These are phyloP conservation scores for Boletus pseudopeckii DNA, from an alignment of 768 basidiomycete genomes.

Conservation along the genomic window DNA sequence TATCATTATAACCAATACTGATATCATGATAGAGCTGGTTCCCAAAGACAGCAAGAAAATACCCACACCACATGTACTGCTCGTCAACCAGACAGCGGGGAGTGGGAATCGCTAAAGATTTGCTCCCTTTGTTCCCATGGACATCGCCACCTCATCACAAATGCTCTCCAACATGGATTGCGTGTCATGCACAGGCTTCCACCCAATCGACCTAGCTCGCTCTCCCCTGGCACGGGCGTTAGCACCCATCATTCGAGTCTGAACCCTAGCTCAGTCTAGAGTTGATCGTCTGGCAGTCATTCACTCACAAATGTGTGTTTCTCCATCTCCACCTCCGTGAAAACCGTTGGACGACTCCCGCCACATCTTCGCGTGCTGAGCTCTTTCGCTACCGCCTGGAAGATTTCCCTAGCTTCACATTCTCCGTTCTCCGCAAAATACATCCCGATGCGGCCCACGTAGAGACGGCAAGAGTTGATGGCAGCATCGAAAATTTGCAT, in stretches of 20 bases:
- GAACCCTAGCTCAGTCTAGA: background rate
- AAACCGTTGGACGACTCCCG: constrained; percentile 36
- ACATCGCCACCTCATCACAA: constrained; percentile 36
- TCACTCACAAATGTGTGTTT: constrained; percentile 16
- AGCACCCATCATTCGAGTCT: constrained; percentile 18
- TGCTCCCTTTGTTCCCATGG: background rate
- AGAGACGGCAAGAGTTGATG: constrained; percentile 15
- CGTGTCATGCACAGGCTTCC: constrained; percentile 32
- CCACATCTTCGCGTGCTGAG: constrained; percentile 24
- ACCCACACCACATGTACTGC: background rate
- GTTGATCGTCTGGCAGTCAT: background rate
- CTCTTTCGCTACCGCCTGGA: constrained; percentile 38
- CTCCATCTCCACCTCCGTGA: constrained; percentile 30
- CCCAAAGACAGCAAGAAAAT: constrained; percentile 1
- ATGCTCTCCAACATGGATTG: constrained; percentile 42
- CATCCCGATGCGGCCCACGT: constrained; percentile 39
- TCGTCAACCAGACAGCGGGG: background rate
- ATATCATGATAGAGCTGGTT: background rate
- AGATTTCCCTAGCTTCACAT: constrained; percentile 41
- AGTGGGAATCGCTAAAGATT: background rate
- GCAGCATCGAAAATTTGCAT: constrained; percentile 40
- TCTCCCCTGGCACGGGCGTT: constrained; percentile 22
- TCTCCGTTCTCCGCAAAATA: constrained; percentile 56
- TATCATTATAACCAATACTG: background rate
- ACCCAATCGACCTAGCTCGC: constrained; percentile 19